Conservation (phyloP, 805 yeast species). For the Hemisphaericaspora nanyangensis region DNA sequence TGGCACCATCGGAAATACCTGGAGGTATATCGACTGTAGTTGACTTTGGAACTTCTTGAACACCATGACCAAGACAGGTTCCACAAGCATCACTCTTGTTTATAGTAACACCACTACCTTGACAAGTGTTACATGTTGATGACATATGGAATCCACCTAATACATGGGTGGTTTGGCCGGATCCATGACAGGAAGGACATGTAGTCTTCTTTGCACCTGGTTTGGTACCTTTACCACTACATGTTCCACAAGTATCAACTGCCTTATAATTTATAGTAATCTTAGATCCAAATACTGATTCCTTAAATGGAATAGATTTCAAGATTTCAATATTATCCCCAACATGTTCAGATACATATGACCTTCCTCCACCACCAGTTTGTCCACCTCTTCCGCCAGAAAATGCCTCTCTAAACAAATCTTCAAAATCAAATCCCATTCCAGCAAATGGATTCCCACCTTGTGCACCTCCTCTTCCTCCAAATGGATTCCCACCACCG, state of each 20-base stretch:
- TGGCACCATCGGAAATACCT: conserved; percentile 83
- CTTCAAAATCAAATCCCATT: conserved; percentile 45
- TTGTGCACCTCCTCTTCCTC: conserved; percentile 29
- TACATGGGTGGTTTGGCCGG: conserved; percentile 84
- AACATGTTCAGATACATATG: conserved; percentile 69
- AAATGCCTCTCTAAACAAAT: conserved; percentile 48
- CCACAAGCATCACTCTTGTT: conserved; percentile 66
- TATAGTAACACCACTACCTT: conserved; percentile 82
- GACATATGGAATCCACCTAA: conserved; percentile 97
- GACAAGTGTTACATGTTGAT: conserved; percentile 83
- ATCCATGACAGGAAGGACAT: conserved; percentile 86
- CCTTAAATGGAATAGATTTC: conserved; percentile 74
- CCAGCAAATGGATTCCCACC: conserved; percentile 48
- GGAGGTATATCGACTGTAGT: conserved; percentile 83
- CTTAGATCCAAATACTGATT: conserved; percentile 78
- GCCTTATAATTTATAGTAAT: conserved; percentile 66
- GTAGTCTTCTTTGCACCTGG: conserved; percentile 68
- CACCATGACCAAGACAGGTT: conserved; percentile 89
- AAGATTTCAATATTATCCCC: conserved; percentile 87
- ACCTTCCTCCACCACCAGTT: conserved; percentile 33
- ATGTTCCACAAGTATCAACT: conserved; percentile 70
- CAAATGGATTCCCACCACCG: conserved; percentile 46
- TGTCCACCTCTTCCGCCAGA: conserved; percentile 33
- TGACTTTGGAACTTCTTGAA: conserved; percentile 58
- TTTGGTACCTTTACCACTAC: conserved; percentile 85